phyloP scores from a whole-genome alignment of 257 asterid genomes.

The Marsdenia floribunda region DNA sequence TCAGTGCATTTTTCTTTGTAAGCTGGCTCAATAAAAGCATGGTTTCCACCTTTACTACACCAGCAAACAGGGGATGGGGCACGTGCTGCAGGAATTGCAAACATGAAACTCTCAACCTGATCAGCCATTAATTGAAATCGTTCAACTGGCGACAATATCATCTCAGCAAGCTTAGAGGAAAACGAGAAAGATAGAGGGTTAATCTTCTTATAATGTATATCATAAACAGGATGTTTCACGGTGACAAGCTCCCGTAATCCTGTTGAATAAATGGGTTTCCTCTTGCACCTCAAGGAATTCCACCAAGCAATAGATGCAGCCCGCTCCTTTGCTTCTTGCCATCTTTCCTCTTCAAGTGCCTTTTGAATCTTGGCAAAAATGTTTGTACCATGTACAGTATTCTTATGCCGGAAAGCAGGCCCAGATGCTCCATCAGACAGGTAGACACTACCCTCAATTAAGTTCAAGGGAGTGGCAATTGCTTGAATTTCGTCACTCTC shows the following conservation, averaged over 20 bases:
- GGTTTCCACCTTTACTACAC: conserved; percentile 74
- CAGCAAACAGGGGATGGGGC: conserved; percentile 89
- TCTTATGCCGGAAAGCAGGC: conserved; percentile 35
- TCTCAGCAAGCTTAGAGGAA: conserved; percentile 74
- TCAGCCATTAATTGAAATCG: conserved; percentile 63
- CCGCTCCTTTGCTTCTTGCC: conserved; percentile 71
- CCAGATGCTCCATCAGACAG: conserved; percentile 37
- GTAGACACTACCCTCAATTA: conserved; percentile 49
- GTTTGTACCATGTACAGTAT: conserved; percentile 40
- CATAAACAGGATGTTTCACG: conserved; percentile 56
- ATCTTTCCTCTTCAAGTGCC: conserved; percentile 57
- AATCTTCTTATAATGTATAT: conserved; percentile 44
- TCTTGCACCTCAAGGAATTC: conserved; percentile 88
- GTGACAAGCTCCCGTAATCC: conserved; percentile 69
- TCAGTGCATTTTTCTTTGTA: conserved; percentile 54
- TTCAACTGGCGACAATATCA: conserved; percentile 78
- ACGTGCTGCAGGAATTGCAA: conserved; percentile 98
- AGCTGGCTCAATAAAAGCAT: conserved; percentile 55
- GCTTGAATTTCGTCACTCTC: conserved; percentile 77
- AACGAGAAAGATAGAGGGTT: conserved; percentile 49
- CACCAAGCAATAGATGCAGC: conserved; percentile 86
- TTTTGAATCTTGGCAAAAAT: conserved; percentile 74
- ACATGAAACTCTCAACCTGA: conserved; percentile 92
- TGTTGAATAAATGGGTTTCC: conserved; percentile 72
- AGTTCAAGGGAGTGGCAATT: conserved; percentile 72